Percentiles rank a stretch among this genome's conserved stretches.
Conservation (phyloP, 2,329 filamentous ascomycete species). For the Beauveria rudraprayagi region DNA sequence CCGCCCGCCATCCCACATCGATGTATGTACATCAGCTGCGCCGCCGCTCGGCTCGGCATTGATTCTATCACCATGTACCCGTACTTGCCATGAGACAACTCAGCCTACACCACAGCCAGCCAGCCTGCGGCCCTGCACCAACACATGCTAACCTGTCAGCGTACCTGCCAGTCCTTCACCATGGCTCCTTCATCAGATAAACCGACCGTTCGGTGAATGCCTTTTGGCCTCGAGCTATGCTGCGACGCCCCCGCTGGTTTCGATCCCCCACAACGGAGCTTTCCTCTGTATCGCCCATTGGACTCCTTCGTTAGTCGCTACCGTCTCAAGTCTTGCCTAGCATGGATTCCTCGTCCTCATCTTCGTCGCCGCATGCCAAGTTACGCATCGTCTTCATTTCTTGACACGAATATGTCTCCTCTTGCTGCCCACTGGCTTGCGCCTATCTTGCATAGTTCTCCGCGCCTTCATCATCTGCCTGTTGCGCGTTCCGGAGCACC, state of each 20-base stretch:
- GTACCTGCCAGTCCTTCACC: neutral
- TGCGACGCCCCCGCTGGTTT: conserved; percentile 7
- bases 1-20: neutral
- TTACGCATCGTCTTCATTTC: conserved; percentile 3
- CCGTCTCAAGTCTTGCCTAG: conserved; percentile 4
- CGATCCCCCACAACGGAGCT: conserved; percentile 13
- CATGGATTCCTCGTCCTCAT: neutral
- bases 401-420: conserved; percentile 1
- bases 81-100: neutral
- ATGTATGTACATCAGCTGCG: conserved; percentile 1
- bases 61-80: neutral
- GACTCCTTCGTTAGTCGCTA: neutral
- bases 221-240: neutral
- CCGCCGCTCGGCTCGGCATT: conserved; percentile 8
- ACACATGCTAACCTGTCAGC: conserved; percentile 5
- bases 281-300: neutral
- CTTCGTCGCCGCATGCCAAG: neutral
- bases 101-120: neutral
- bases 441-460: neutral
- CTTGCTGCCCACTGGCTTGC: conserved; percentile 2
- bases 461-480: neutral
- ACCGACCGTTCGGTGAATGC: neutral
- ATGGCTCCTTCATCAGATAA: neutral
- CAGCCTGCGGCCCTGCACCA: neutral
- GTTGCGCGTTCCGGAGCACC: neutral